phyloP scores from a whole-genome alignment of 2,329 filamentous ascomycete species.

The Verticillium dahliae region DNA sequence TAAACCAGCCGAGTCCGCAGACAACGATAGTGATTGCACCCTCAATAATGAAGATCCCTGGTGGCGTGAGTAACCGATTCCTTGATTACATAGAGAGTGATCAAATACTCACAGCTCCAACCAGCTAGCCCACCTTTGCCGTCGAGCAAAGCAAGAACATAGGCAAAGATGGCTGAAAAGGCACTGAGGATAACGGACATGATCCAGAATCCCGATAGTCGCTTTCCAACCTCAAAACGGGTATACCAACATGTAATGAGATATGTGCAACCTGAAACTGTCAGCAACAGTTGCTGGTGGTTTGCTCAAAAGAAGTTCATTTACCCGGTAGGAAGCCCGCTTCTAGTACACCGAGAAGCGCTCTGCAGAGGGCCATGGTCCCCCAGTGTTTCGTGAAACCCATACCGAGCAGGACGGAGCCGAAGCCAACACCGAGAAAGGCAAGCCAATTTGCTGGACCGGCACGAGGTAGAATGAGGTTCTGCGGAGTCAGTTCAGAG shows the following conservation, averaged over 20 bases:
- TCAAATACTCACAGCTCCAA: conserved; percentile 8
- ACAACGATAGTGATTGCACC: conserved; percentile 20
- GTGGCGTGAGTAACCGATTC: background rate
- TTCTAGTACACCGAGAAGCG: conserved; percentile 12
- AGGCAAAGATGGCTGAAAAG: conserved; percentile 13
- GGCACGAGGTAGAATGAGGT: conserved; percentile 18
- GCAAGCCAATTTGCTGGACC: conserved; percentile 19
- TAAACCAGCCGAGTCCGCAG: conserved; percentile 14
- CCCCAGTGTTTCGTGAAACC: conserved; percentile 20
- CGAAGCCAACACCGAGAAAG: conserved; percentile 18
- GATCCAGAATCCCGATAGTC: conserved; percentile 10
- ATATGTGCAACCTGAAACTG: conserved; percentile 20
- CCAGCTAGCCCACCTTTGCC: conserved; percentile 5
- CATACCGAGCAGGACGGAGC: conserved; percentile 19
- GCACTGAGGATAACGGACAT: conserved; percentile 4
- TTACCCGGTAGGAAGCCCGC: conserved; percentile 18
- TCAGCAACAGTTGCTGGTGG: background rate
- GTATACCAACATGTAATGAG: conserved; percentile 27
- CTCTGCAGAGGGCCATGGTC: conserved; percentile 18
- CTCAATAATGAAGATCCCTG: conserved; percentile 12
- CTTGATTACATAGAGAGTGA: background rate
- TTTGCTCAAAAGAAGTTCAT: background rate
- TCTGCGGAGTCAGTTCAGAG: conserved; percentile 7
- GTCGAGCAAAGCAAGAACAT: conserved; percentile 1
- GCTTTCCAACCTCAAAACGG: conserved; percentile 25